Base-by-base conservation (phyloP, 495 filamentous ascomycete species). In the Hypoxylon fragiforme region DNA sequence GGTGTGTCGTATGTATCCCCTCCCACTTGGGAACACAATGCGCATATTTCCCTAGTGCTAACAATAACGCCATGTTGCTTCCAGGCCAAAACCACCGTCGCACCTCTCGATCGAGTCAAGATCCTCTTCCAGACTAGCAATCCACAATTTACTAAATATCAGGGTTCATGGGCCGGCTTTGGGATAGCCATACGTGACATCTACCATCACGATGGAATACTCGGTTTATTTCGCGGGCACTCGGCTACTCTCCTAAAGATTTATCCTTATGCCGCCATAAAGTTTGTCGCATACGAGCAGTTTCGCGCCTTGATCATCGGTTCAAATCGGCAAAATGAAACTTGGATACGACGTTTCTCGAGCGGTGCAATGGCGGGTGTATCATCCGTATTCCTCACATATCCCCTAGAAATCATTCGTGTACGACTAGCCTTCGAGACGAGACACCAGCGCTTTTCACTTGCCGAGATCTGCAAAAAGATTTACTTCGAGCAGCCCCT, bases 61-160 rank as follows among this genome's bases (percentile, higher is more conserved):
- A 57, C 13, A 12, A 36, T 36, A 15, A 19, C 9, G 24, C 4
- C 24, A 9, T 28, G 11, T 35, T n/a, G n/a, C n/a, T 9, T 41
- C 31, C 50, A 96, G 91, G 94, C 89, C 57, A 98, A 98, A 79
- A 96, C 92, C 0, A 77, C 95, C 13, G 95, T 98, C 11, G 94
- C 89, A 19, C 94, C 94, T 26, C 89, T 98, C 46, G 94, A 98
- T 74, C 86, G 94, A 36, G 94, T 98, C 65, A 98, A 98, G 70
- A 98, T 98, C 67, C 87, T 98, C 42, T 97, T 98, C 76, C 94
- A 98, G 73, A 86, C 94, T 44, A 89, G 88, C 50, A 96, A 91
- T 66, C 94, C 94, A 3, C 87, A 95, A 60, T 98, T 95, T 68
- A 78, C 85, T 21, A 95, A 94, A 72, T 97, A 97, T 68, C 83